Evolutionary conservation across 164 flowering plant species (phyloP), one percentile per base, ranked within the genome.

Genomic region (Vitis labrusca): DNA sequence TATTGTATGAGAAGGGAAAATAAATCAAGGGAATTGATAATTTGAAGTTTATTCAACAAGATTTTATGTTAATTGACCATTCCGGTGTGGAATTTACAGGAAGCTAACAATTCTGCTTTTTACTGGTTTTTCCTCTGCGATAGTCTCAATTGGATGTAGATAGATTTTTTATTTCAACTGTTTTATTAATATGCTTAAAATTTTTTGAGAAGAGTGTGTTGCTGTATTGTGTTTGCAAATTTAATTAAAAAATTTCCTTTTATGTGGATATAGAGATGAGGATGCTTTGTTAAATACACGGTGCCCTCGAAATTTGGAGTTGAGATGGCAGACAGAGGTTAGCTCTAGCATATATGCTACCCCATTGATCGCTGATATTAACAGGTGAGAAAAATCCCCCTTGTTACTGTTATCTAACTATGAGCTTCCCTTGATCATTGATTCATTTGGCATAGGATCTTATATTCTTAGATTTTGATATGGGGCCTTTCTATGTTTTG

Each of bases 291-390:
- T 92, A 87, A 93, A 91, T 75, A 76, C 97, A 11, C 84, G 86
- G 75, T 96, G 99, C 79, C 98, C 99, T 48, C 84, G 71, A 72
- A 80, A 89, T 79, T 85, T 96, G 85, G 99, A 96, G 82, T 78
- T 96, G 9, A 85, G 99, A 82, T 93, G 99, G 99, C 94, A 96
- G 79, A 81, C 97, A 0, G 99, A 96, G 82, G 98, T 93, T 55
- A 91, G 95, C 77, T 96, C 99, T 64, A 96, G 99, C 81, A 85
- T 96, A 19, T 96, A 93, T 68, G 97, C 99, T 4, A 77, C 94
- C 48, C 99, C 99, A 9, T 81, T 96, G 84, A 84, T 96, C 61
- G 98, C 99, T 15, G 99, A 96, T 79, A 88, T 96, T 64, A 93
- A 96, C 81, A 89, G 97, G 99, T 90, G 69, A 27, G 30, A 2